Evolutionary conservation across 139 green algal species (phyloP), one percentile per base, ranked within the genome.

Genomic region (Chlorella sp.): DNA sequence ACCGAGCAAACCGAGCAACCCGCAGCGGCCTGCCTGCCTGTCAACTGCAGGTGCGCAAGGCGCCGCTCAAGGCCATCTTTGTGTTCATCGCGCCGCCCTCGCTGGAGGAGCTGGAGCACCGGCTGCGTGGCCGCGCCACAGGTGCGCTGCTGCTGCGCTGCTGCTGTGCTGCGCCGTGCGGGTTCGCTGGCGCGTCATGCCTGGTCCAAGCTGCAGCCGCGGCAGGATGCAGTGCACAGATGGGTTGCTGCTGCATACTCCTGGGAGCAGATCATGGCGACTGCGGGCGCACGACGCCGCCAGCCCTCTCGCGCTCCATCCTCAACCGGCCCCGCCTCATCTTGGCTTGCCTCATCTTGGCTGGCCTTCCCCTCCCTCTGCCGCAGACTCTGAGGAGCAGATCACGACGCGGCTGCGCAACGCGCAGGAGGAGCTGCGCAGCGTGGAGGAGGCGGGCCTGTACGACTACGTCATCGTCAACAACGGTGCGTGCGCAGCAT

Each of bases 61-160:
- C 62, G 85, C 87, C 64, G 81, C 48, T 91, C 20, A 85, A 76
- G 41, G 93, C 91, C 54, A 92, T 98, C 60, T 97, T 97, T 72
- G 92, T 98, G 19, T 98, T 98, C 81, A 84, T 98, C 2, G 92
- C 93, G 3, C 95, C 95, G 5, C 94, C 95, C 44, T 93, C 82
- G 14, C 40, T 92, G 30, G 86, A 95, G 76, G 93, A 95, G 88
- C 88, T 97, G 36, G 94, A 97, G 86, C 76, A 73, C 28, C 88
- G 95, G 3, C 85, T 98, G 44, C 82, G 94, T 13, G 92, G 92
- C 34, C 90, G 95, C 34, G 92, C 91, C 84, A 98, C 95, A 3
- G 77, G 77, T 83, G 77, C 32, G 77, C 28, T 5, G 0, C 7
- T 3, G 9, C 75, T 0, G 34, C 22, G 0, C 28, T 51, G 28